phyloP scores from a whole-genome alignment of 164 flowering plant genomes.

The Buxus sempervirens region DNA sequence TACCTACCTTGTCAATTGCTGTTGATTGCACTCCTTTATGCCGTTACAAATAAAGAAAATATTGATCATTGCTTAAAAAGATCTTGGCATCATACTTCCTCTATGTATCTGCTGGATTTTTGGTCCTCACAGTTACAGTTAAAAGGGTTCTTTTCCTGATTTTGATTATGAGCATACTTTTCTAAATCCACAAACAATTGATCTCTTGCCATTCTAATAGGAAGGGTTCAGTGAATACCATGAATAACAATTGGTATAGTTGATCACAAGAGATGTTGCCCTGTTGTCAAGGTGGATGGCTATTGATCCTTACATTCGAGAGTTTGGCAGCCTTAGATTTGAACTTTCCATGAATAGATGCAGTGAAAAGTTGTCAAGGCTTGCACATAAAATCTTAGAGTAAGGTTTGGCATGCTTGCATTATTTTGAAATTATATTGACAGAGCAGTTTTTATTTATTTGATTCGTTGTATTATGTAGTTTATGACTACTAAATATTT shows the following conservation, averaged over 20 bases:
- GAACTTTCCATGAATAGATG: constrained; percentile 89
- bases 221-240: background rate
- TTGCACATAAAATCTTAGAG: constrained; percentile 68
- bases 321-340: constrained; percentile 85
- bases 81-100: background rate
- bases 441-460: background rate
- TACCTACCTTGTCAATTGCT: background rate
- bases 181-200: background rate
- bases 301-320: constrained; percentile 78
- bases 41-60: background rate
- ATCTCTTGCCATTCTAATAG: background rate
- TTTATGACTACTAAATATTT: background rate
- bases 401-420: constrained; percentile 43
- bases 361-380: constrained; percentile 44
- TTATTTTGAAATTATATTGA: background rate
- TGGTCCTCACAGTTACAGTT: no score
- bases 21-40: no score
- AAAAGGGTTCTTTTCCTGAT: background rate
- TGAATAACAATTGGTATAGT: background rate
- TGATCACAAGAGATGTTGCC: constrained; percentile 86
- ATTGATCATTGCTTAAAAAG: background rate
- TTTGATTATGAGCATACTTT: background rate
- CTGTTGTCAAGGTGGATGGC: constrained; percentile 97
- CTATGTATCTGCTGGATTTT: background rate
- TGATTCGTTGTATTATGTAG: background rate